Base-by-base conservation (phyloP, 2,329 filamentous ascomycete species). In the Penicillium digitatum region DNA sequence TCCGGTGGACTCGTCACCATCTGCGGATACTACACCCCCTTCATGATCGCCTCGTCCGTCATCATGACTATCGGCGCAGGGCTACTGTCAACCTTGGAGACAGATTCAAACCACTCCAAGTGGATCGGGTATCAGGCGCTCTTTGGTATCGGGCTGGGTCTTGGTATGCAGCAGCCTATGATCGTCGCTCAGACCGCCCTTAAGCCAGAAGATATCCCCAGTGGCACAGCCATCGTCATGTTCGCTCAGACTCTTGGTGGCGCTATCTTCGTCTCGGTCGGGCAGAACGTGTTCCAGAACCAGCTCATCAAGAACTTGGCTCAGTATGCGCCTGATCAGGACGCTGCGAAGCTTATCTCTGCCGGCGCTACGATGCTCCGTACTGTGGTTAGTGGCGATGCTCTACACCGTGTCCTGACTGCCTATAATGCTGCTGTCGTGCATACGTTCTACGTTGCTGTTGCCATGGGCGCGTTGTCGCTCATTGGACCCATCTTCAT, bases 111-210 rank as follows among this genome's bases (percentile, higher is more conserved):
- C 7, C 64, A 69, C 47, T 48, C 65, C 7, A 63, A 63, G 22
- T 76, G 72, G 73, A 74, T 76, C 50, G 72, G 72, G 2, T 76
- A 75, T 53, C 72, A 75, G 38, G 65, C 70, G 3, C 35, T 76
- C 0, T 65, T 67, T 22, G 73, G 73, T 42, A 60, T 71, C 6
- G 73, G 74, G 1, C 53, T 71, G 0, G 74, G 74, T 4, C 37
- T 72, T 3, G 72, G 71, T 6, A 62, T 74, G 57, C 73, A 74
- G 46, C 69, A 70, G 37, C 57, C 72, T 8, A 67, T 70, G 55
- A 66, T 73, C 16, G 69, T 69, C 2, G 65, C 66, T 3, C 74
- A 76, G 55, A 69, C 71, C 0, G 64, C 68, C 4, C 66, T 75
- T 3, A 56, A 64, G 11, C 29, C 58, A 6, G 60, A 55, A 9